Percentiles rank a stretch among this genome's conserved stretches.
Evolutionary conservation across 441 rosid species (phyloP).

Genomic region (Erodium trifolium): DNA sequence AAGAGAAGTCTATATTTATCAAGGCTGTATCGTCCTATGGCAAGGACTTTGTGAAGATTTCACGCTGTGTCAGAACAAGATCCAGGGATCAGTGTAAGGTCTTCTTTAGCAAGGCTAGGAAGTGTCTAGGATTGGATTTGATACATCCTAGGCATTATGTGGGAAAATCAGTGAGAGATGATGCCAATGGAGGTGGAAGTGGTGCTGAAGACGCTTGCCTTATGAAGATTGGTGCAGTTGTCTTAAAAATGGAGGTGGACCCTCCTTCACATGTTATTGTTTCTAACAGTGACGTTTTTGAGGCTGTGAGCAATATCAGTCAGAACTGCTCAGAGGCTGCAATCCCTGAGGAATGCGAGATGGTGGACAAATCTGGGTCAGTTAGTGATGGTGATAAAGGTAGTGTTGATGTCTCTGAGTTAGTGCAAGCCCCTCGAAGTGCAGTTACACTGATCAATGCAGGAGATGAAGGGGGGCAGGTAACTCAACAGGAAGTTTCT

Average conservation of each 20-base stretch:
- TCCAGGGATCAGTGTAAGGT: slow-evolving; percentile 79
- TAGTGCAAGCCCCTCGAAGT: slow-evolving; percentile 22
- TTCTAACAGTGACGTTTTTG: slow-evolving; percentile 28
- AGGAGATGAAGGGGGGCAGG: slow-evolving; percentile 24
- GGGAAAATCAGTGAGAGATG: slow-evolving; percentile 31
- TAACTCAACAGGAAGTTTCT: slow-evolving; percentile 22
- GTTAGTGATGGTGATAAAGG: slow-evolving; percentile 24
- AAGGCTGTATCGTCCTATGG: slow-evolving; percentile 65
- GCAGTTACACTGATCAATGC: slow-evolving; percentile 4
- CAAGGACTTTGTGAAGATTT: slow-evolving; percentile 72
- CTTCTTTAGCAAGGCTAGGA: slow-evolving; percentile 86
- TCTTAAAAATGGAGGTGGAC: slow-evolving; percentile 30
- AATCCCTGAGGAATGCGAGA: slow-evolving; percentile 27
- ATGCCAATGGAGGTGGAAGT: slow-evolving; percentile 60
- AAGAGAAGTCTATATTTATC: slow-evolving; percentile 67
- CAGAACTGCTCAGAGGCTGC: slow-evolving; percentile 18
- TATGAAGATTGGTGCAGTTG: slow-evolving; percentile 42
- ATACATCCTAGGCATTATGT: slow-evolving; percentile 39
- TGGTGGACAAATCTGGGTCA: slow-evolving; percentile 19
- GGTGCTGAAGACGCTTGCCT: slow-evolving; percentile 56
- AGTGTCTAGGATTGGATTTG: slow-evolving; percentile 80
- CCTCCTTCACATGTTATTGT: slow-evolving; percentile 23
- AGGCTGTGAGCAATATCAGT: slow-evolving; percentile 21
- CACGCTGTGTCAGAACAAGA: slow-evolving; percentile 56
- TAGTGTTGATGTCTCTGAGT: slow-evolving; percentile 25